Conservation (phyloP, 495 filamentous ascomycete species). For the Pseudoneurospora amorphoporcata region DNA sequence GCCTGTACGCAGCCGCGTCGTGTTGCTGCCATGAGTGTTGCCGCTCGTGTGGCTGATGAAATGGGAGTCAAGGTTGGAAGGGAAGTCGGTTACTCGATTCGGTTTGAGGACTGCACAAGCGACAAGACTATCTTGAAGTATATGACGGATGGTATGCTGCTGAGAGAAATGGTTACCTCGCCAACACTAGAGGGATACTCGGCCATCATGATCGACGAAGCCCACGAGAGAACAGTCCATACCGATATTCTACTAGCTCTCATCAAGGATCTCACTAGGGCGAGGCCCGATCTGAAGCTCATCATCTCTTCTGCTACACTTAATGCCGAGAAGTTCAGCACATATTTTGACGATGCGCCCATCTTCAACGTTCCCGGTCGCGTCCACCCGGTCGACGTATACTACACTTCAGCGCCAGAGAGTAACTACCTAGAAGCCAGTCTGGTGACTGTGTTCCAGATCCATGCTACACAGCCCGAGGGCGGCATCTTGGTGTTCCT, state of each 20-base stretch:
- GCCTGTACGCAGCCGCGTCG: slow-evolving; percentile 84
- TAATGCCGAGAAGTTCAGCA: slow-evolving; percentile 85
- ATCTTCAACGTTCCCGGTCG: slow-evolving; percentile 96
- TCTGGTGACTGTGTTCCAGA: slow-evolving; percentile 91
- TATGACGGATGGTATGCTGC: slow-evolving; percentile 96
- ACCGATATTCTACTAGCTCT: slow-evolving; percentile 89
- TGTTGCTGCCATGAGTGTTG: slow-evolving; percentile 95
- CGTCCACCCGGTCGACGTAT: slow-evolving; percentile 81
- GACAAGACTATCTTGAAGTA: slow-evolving; percentile 94
- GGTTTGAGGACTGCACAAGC: slow-evolving; percentile 88
- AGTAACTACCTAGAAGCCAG: slow-evolving; percentile 89
- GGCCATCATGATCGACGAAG: slow-evolving; percentile 92
- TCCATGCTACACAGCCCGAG: slow-evolving; percentile 75
- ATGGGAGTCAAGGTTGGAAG: slow-evolving; percentile 85
- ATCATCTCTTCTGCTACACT: slow-evolving; percentile 93
- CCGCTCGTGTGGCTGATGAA: slow-evolving; percentile 88
- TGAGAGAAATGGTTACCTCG: slow-evolving; percentile 85
- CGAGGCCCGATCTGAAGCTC: slow-evolving; percentile 78
- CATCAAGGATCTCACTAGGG: slow-evolving; percentile 83
- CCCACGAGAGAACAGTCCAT: slow-evolving; percentile 84
- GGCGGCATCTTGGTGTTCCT: slow-evolving; percentile 90
- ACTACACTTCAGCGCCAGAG: slow-evolving; percentile 87
- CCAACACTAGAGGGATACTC: slow-evolving; percentile 79
- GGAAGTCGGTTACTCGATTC: slow-evolving; percentile 90
- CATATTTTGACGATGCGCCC: slow-evolving; percentile 89